phyloP scores from a whole-genome alignment of 2,329 filamentous ascomycete genomes.

The Hymenoscyphus infarciens region DNA sequence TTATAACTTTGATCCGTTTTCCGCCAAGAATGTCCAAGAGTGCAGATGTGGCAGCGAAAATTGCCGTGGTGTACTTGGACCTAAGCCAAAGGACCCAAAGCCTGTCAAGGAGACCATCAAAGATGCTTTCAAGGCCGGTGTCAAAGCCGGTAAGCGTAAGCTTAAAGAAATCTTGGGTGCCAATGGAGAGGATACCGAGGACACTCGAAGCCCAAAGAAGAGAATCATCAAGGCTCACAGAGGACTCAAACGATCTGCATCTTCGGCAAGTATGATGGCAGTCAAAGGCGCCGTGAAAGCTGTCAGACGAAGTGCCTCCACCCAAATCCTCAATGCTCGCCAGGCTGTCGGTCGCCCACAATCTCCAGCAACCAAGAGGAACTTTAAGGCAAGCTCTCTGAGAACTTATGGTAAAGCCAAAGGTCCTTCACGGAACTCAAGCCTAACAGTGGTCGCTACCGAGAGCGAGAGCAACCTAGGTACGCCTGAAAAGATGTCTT shows the following conservation, averaged over 20 bases:
- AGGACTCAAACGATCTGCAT: conserved; percentile 37
- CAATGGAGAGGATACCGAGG: conserved; percentile 22
- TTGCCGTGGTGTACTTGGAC: conserved; percentile 61
- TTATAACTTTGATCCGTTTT: conserved; percentile 70
- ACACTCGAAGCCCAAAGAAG: conserved; percentile 39
- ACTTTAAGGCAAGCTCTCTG: conserved; percentile 24
- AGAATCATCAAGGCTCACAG: conserved; percentile 44
- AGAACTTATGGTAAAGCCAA: conserved; percentile 30
- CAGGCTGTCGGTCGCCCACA: conserved; percentile 21
- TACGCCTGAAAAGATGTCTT: conserved; percentile 15
- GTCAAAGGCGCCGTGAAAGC: conserved; percentile 38
- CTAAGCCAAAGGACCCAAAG: conserved; percentile 55
- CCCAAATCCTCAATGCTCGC: conserved; percentile 24
- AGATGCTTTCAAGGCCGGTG: conserved; percentile 33
- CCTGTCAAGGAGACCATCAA: conserved; percentile 43
- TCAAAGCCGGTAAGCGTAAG: conserved; percentile 54
- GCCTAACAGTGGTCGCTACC: conserved; percentile 23
- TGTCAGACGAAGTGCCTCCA: conserved; percentile 40
- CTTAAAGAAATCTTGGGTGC: conserved; percentile 48
- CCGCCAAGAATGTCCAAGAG: conserved; percentile 63
- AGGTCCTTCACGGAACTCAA: conserved; percentile 26
- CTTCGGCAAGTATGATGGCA: conserved; percentile 35
- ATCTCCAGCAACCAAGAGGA: conserved; percentile 18
- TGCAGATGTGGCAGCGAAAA: conserved; percentile 62
- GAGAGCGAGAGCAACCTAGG: neutral